A percentile compares a stretch with the other conserved stretches of the same genome.
Conservation (phyloP, 768 basidiomycete species). For the Kwoniella europaea region DNA sequence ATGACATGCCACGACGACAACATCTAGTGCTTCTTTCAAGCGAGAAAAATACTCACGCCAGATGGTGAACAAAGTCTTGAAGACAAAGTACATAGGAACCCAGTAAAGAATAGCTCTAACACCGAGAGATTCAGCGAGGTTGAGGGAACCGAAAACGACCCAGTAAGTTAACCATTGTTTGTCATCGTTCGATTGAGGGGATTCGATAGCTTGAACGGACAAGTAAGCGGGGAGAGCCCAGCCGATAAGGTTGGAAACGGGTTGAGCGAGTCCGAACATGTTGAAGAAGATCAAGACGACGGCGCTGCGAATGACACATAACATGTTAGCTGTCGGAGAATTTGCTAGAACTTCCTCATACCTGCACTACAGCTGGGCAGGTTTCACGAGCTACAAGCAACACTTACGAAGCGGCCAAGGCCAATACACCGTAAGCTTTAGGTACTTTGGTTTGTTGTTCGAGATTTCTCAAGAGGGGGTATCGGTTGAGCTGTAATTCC, state of each 20-base stretch:
- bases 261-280: conserved; percentile 75
- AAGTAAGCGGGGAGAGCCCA: conserved; percentile 94
- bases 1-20: too few species aligned
- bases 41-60: conserved; percentile 74
- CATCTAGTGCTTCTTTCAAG: not conserved
- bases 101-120: conserved; percentile 82
- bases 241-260: conserved; percentile 91
- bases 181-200: conserved; percentile 76
- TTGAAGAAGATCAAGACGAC: conserved; percentile 60
- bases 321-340: not conserved
- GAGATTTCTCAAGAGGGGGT: conserved; percentile 78
- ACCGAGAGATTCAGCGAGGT: conserved; percentile 86
- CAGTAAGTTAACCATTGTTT: conserved; percentile 98
- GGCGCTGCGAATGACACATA: conserved; percentile 31
- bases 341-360: not conserved
- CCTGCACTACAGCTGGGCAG: too few species aligned
- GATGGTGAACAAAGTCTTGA: conserved; percentile 88
- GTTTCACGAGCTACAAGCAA: conserved; percentile 41
- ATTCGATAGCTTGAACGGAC: conserved; percentile 91
- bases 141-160: conserved; percentile 88
- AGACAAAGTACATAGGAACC: conserved; percentile 88
- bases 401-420: conserved; percentile 69
- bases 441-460: conserved; percentile 91
- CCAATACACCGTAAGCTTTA: conserved; percentile 86
- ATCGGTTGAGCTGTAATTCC: conserved; percentile 66